Percentiles rank a stretch among this genome's conserved stretches.
phyloP scores from a whole-genome alignment of 2,329 filamentous ascomycete species.

The Cladosporium phlei region DNA sequence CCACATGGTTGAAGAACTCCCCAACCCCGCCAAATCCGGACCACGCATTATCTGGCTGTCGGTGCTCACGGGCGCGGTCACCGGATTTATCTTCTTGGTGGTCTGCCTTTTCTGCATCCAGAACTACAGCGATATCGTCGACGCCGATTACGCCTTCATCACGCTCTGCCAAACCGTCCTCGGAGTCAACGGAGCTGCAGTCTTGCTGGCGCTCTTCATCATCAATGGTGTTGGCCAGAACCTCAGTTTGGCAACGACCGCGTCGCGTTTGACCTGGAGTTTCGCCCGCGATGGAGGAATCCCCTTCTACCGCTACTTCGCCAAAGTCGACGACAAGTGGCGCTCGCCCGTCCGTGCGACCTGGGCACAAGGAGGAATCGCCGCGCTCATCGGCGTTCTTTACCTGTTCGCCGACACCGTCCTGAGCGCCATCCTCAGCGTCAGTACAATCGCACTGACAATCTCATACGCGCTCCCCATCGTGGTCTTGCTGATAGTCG shows the following conservation, averaged over 20 bases:
- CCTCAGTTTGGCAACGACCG: conserved; percentile 45
- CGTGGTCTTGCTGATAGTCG: conserved; percentile 37
- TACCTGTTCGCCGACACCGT: conserved; percentile 36
- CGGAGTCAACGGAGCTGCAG: conserved; percentile 42
- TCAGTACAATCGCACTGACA: conserved; percentile 40
- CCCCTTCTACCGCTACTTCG: conserved; percentile 25
- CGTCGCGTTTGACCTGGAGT: conserved; percentile 24
- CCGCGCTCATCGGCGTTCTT: conserved; percentile 49
- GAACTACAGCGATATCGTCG: conserved; percentile 36
- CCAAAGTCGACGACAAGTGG: conserved; percentile 45
- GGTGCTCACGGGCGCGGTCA: conserved; percentile 38
- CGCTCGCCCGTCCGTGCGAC: conserved; percentile 50
- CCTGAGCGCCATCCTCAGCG: conserved; percentile 41
- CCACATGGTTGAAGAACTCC: conserved; percentile 56
- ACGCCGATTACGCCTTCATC: conserved; percentile 47
- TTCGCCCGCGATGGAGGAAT: conserved; percentile 26
- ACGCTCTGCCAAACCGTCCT: conserved; percentile 53
- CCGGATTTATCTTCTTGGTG: conserved; percentile 55
- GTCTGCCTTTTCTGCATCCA: conserved; percentile 52
- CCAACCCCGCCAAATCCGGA: conserved; percentile 47
- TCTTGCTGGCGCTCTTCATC: conserved; percentile 50
- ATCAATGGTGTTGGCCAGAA: conserved; percentile 54
- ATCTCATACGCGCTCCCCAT: conserved; percentile 40
- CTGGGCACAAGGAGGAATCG: conserved; percentile 48
- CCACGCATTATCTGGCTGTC: conserved; percentile 52